Base-by-base conservation (phyloP, 768 basidiomycete genomes). In the Agaricus subrufescens region DNA sequence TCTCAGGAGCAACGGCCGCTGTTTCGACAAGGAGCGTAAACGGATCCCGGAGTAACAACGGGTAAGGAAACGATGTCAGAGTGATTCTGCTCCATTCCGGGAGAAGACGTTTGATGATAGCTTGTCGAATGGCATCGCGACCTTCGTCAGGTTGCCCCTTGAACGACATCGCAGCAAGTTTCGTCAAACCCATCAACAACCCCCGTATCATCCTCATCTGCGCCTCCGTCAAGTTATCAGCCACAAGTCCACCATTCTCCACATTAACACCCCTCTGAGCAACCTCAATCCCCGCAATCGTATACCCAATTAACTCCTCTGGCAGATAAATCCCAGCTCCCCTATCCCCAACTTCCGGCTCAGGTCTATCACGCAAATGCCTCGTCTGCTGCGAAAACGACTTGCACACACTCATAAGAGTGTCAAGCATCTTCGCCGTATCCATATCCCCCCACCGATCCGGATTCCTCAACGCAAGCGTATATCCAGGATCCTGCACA, bases 41-140 rank as follows among this genome's bases (percentile, higher is more conserved):
- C 0, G 97, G 95, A 67, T 97, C 93, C 19, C 95, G 82, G 2
- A 92, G 82, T 12, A 98, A 83, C 0, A 98, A 73, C 1, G 95
- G 94, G 53, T 87, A 87, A 0, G 91, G 87, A 60, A 91, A 87
- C 2, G 90, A 86, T 3, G 86, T 89, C 56, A 93, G 75, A 1
- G 91, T 88, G 26, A 90, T 86, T 39, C 89, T 80, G 62, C 89
- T 94, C 92, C 93, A 95, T 69, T 96, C 94, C 0, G 94, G 93
- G 34, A 96, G 67, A 26, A 97, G 72, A 15, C 94, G 82, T 62
- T 95, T 95, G 71, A 96, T 86, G 62, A 97, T 87, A 0, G 89
- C 89, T 59, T 91, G 91, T 40, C 86, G 81, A 51, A 93, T 80
- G 3, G 85, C 85, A 56, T 90, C 87, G 40, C 83, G 78, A 3